Evolutionary conservation across 75 land plant genomes (phyloP).

Genomic region (Picea glauca): DNA sequence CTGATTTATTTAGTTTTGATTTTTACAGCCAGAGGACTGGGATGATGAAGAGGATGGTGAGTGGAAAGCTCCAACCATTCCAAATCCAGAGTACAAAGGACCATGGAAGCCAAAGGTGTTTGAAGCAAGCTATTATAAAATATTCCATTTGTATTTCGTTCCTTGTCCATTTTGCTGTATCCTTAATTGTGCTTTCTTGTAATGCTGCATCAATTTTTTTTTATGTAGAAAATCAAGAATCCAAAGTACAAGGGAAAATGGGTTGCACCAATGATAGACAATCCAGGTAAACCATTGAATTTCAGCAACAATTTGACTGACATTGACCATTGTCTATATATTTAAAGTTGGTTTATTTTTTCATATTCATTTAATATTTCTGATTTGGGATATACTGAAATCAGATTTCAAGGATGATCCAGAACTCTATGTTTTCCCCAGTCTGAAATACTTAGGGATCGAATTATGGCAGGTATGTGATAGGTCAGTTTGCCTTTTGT

Average conservation of each 20-base stretch:
- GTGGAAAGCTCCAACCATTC: slow-evolving; percentile 86
- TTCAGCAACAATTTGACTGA: neutral
- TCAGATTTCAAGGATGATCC: slow-evolving; percentile 98
- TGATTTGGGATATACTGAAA: neutral
- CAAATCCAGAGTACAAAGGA: slow-evolving; percentile 97
- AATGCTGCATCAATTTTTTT: neutral
- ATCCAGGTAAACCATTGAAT: slow-evolving; percentile 61
- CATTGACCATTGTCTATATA: neutral
- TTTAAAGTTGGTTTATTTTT: neutral
- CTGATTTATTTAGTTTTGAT: too few relatives aligned
- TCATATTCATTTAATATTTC: neutral
- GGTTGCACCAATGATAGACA: slow-evolving; percentile 94
- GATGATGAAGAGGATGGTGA: slow-evolving; percentile 99
- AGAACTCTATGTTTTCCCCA: slow-evolving; percentile 82
- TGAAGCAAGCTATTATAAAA: neutral
- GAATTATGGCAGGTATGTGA: slow-evolving; percentile 94
- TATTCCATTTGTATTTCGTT: too few relatives aligned
- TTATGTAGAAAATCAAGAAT: slow-evolving; percentile 85
- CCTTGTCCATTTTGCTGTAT: too few relatives aligned
- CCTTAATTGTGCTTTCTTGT: neutral
- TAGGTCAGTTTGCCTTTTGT: too few relatives aligned
- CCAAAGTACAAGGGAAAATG: slow-evolving; percentile 96
- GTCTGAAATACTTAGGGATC: slow-evolving; percentile 80
- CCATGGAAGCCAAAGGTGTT: slow-evolving; percentile 90
- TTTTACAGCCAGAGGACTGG: slow-evolving; percentile 89